These are phyloP conservation scores for Tuber umbilicatum DNA, from an alignment of 495 filamentous ascomycete species.

Conservation along the genomic window DNA sequence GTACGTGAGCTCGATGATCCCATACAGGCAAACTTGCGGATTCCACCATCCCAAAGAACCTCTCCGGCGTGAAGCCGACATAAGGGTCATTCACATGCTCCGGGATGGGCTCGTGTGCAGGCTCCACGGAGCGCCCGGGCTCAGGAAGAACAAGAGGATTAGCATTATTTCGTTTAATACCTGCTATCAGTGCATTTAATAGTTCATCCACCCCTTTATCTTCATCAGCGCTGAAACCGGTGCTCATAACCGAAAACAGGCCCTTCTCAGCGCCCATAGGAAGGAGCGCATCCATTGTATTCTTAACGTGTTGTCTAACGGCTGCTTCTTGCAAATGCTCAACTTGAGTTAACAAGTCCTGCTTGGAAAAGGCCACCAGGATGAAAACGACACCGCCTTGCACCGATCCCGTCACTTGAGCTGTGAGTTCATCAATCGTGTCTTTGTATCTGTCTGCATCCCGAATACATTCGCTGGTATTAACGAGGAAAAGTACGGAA, in stretches of 20 bases:
- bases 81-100: slow-evolving; percentile 11
- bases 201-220: background rate
- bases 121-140: background rate
- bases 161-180: background rate
- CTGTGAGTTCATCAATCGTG: slow-evolving; percentile 23
- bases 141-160: background rate
- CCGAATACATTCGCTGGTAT: slow-evolving; percentile 15
- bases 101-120: background rate
- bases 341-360: slow-evolving; percentile 16
- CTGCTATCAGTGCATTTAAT: background rate
- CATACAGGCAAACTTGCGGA: slow-evolving; percentile 19
- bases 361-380: slow-evolving; percentile 22
- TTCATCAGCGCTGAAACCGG: slow-evolving; percentile 1
- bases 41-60: slow-evolving; percentile 23
- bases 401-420: background rate
- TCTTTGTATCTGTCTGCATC: background rate
- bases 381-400: slow-evolving; percentile 6
- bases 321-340: background rate
- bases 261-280: background rate
- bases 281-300: slow-evolving; percentile 15
- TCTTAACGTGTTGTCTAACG: background rate
- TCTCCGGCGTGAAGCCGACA: slow-evolving; percentile 3
- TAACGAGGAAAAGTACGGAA: slow-evolving; percentile 18
- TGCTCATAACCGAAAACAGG: background rate
- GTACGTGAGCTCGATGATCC: slow-evolving; percentile 30